Conservation (phyloP, 2,329 filamentous ascomycete species). For the Xenoacremonium recifei region DNA sequence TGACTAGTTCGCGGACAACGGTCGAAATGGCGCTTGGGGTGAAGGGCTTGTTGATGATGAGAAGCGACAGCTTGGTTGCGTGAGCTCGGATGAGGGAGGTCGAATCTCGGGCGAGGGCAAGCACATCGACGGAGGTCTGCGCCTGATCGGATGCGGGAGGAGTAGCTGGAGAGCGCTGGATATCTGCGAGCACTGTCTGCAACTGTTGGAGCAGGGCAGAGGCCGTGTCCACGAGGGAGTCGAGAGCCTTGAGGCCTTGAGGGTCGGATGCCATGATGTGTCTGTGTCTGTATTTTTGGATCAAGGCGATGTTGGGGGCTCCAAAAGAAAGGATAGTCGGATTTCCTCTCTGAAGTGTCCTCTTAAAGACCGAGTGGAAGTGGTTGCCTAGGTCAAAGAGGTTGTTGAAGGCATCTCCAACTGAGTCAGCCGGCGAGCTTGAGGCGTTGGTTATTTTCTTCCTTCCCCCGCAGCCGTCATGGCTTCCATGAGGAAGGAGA, state of each 20-base stretch:
- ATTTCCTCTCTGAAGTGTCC: too few relatives aligned
- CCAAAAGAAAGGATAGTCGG: too few relatives aligned
- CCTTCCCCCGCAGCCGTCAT: too few relatives aligned
- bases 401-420: not conserved
- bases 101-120: conserved; percentile 70
- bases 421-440: too few relatives aligned
- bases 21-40: conserved; percentile 72
- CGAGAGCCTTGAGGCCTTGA: conserved; percentile 36
- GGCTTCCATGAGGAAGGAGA: too few relatives aligned
- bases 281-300: too few relatives aligned
- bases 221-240: conserved; percentile 36
- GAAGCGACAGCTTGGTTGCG: conserved; percentile 80
- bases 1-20: conserved; percentile 70
- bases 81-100: conserved; percentile 76
- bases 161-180: conserved; percentile 30
- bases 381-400: too few relatives aligned
- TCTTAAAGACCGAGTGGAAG: too few relatives aligned
- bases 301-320: not conserved
- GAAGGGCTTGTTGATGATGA: conserved; percentile 84
- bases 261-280: conserved; percentile 21
- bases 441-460: conserved; percentile 25
- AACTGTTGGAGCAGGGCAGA: conserved; percentile 40
- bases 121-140: conserved; percentile 46
- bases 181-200: conserved; percentile 39
- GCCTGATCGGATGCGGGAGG: conserved; percentile 9